Percentiles rank a stretch among this genome's conserved stretches.
Conservation (phyloP, 805 yeast species). For the Ogataea saltuana region DNA sequence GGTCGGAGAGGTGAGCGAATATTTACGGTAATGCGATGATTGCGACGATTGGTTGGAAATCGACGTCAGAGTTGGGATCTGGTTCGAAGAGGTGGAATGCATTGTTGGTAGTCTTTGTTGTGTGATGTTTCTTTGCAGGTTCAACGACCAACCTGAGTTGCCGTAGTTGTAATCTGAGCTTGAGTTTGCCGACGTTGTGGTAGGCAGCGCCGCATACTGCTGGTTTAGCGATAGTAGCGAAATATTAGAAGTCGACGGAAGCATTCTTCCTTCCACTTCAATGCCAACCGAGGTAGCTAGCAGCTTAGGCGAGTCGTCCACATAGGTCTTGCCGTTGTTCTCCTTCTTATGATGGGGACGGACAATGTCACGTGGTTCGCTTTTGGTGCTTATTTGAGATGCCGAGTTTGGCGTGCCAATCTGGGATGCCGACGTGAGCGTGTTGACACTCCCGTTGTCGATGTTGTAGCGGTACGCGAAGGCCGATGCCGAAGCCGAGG, state of each 20-base stretch:
- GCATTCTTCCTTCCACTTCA: constrained; percentile 34
- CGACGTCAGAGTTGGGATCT: constrained; percentile 6
- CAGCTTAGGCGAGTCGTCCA: constrained; percentile 34
- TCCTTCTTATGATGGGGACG: constrained; percentile 5
- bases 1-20: constrained; percentile 26
- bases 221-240: constrained; percentile 38
- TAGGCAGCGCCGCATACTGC: constrained; percentile 17
- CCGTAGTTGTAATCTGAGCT: constrained; percentile 12
- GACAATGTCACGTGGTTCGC: constrained; percentile 14
- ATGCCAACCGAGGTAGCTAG: constrained; percentile 39
- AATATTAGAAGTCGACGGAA: constrained; percentile 39
- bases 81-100: constrained; percentile 11
- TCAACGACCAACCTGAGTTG: constrained; percentile 16
- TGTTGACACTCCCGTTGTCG: constrained; percentile 17
- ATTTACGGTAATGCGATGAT: constrained; percentile 13
- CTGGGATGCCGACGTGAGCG: constrained; percentile 12
- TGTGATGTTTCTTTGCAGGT: constrained; percentile 18
- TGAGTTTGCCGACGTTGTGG: constrained; percentile 7
- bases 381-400: constrained; percentile 7
- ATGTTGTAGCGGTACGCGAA: background rate
- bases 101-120: constrained; percentile 23
- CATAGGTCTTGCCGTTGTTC: constrained; percentile 6
- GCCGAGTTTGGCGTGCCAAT: constrained; percentile 6
- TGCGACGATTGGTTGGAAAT: constrained; percentile 12
- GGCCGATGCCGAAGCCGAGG: background rate